Conservation (phyloP, 495 filamentous ascomycete genomes). For the Aspergillus sclerotiicarbonarius region DNA sequence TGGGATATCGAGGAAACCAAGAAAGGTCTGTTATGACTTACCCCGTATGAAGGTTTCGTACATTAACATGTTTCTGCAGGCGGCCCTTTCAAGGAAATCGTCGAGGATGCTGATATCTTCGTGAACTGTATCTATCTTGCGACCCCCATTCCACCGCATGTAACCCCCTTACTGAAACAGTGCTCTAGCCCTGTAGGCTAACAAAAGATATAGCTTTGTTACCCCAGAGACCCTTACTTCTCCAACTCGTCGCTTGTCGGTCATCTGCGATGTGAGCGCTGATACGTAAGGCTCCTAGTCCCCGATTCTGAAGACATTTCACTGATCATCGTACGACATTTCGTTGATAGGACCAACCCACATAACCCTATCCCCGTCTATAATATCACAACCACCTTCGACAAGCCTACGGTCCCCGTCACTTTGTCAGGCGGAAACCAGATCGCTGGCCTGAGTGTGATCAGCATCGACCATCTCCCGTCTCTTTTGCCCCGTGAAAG, state of each 20-base stretch:
- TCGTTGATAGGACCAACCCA: constrained; percentile 57
- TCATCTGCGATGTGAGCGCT: constrained; percentile 84
- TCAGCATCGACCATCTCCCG: constrained; percentile 90
- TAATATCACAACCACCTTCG: constrained; percentile 75
- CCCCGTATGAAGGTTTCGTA: not conserved
- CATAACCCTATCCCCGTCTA: constrained; percentile 84
- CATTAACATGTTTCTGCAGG: constrained; percentile 28
- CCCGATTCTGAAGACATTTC: not conserved
- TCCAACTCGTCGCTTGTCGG: constrained; percentile 70
- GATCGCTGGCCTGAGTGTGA: constrained; percentile 66
- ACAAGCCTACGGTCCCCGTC: constrained; percentile 77
- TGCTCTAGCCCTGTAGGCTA: no score
- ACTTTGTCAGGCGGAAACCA: constrained; percentile 44
- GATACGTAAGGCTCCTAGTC: constrained; percentile 49
- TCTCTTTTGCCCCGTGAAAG: constrained; percentile 83
- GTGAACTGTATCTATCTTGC: constrained; percentile 91
- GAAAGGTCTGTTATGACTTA: constrained; percentile 27
- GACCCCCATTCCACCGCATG: constrained; percentile 60
- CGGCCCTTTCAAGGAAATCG: constrained; percentile 86
- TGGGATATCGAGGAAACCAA: constrained; percentile 92
- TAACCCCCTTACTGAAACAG: no score
- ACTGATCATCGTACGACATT: not conserved
- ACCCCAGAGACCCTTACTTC: constrained; percentile 63
- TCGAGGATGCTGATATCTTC: constrained; percentile 68
- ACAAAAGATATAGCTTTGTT: no score